These are phyloP conservation scores for Aegilops longissima DNA, from an alignment of 176 grass and related monocot genomes.

Conservation along the genomic window DNA sequence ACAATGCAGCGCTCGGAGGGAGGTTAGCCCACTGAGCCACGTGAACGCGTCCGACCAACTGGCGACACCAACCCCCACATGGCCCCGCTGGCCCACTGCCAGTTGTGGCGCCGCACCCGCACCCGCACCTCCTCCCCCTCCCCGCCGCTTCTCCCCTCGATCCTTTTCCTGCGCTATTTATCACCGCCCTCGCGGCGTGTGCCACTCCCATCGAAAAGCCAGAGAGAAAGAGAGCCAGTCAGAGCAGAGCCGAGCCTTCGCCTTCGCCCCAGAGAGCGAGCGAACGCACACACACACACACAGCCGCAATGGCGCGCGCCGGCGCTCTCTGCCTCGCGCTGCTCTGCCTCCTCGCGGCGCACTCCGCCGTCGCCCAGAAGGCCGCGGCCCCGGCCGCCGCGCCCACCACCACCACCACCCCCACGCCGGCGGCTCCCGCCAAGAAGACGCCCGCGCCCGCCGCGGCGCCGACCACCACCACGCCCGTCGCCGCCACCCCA, in stretches of 20 bases:
- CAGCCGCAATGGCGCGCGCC: constrained; percentile 44
- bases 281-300: not conserved
- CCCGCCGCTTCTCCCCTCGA: constrained; percentile 3
- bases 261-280: not conserved
- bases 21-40: constrained; percentile 3
- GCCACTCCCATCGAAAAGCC: constrained; percentile 18
- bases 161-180: constrained; percentile 39
- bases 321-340: constrained; percentile 48
- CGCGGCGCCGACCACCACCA: constrained; percentile 9
- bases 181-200: not conserved
- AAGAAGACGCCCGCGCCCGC: constrained; percentile 38
- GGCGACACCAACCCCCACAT: constrained; percentile 32
- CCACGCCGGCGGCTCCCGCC: constrained; percentile 26
- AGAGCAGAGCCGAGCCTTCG: not conserved
- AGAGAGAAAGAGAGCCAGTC: not conserved
- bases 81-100: constrained; percentile 36
- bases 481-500: not conserved
- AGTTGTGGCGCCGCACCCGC: constrained; percentile 31
- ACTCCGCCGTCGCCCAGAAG: constrained; percentile 43
- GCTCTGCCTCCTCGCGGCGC: constrained; percentile 45
- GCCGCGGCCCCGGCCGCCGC: constrained; percentile 7
- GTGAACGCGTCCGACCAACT: constrained; percentile 33
- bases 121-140: not conserved
- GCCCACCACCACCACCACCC: constrained; percentile 12
- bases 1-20: not conserved